Evolutionary conservation across 2,329 filamentous ascomycete genomes (phyloP).

Genomic region (Amphichorda felina): DNA sequence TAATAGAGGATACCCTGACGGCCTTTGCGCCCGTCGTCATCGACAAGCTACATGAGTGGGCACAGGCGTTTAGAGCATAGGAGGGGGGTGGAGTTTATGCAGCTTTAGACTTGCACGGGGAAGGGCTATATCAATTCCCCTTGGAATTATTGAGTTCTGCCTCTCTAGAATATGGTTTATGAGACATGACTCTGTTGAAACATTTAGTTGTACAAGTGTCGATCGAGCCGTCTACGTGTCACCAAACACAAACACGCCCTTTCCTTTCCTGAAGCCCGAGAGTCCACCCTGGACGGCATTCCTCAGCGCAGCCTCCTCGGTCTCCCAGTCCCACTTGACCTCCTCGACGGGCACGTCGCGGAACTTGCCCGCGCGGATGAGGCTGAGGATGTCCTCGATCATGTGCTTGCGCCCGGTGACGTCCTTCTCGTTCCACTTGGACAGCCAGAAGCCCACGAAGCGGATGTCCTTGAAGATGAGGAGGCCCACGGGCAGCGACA

Average conservation of each 20-base stretch:
- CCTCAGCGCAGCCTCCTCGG: constrained; percentile 55
- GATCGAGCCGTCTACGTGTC: constrained; percentile 38
- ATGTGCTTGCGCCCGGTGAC: constrained; percentile 64
- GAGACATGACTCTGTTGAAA: too few relatives aligned
- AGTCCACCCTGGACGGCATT: constrained; percentile 73
- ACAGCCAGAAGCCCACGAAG: constrained; percentile 93
- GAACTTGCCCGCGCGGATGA: constrained; percentile 68
- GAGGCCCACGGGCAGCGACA: constrained; percentile 68
- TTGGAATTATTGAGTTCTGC: too few relatives aligned
- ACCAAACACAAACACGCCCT: constrained; percentile 78
- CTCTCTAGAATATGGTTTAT: too few relatives aligned
- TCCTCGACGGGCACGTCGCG: constrained; percentile 73
- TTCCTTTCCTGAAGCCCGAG: constrained; percentile 73
- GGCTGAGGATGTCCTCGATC: constrained; percentile 70
- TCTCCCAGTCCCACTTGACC: constrained; percentile 74
- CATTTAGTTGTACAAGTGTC: too few relatives aligned
- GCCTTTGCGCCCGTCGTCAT: constrained; percentile 89
- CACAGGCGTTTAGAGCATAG: constrained; percentile 78
- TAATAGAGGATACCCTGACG: constrained; percentile 85
- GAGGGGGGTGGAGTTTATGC: too few relatives aligned
- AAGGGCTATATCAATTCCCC: too few relatives aligned
- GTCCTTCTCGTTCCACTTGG: constrained; percentile 71
- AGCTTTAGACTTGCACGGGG: too few relatives aligned
- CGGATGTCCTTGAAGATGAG: constrained; percentile 88
- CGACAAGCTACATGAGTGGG: constrained; percentile 86